Percentiles rank a stretch among this genome's conserved stretches.
Conservation (phyloP, 1,139 yeast species). For the Suhomyces ambrosiae region DNA sequence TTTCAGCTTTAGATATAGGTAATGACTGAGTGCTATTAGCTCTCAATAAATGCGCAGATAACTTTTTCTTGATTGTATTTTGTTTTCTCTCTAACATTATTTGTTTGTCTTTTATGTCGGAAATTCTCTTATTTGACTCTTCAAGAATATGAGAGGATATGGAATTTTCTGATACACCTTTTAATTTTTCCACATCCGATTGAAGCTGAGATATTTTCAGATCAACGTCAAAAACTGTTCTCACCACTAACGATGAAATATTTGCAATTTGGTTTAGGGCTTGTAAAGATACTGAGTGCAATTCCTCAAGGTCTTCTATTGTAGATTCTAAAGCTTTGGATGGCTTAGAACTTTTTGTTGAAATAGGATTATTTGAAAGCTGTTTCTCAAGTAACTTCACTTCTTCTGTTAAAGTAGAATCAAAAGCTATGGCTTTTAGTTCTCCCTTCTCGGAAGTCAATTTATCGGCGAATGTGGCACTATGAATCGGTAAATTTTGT, state of each 20-base stretch:
- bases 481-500: too few relatives aligned
- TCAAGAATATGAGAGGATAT: neutral
- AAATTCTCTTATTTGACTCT: conserved; percentile 19
- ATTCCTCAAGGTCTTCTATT: conserved; percentile 7
- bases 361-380: conserved; percentile 2
- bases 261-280: conserved; percentile 21
- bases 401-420: neutral
- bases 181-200: conserved; percentile 25
- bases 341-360: too few relatives aligned
- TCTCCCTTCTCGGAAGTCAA: too few relatives aligned
- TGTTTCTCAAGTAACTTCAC: conserved; percentile 1
- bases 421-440: neutral
- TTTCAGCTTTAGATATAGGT: conserved; percentile 41
- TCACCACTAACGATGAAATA: conserved; percentile 25
- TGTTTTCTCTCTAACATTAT: conserved; percentile 24
- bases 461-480: too few relatives aligned
- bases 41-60: conserved; percentile 27
- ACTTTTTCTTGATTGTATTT: conserved; percentile 23
- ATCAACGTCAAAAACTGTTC: conserved; percentile 25
- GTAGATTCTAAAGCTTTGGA: neutral
- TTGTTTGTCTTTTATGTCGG: conserved; percentile 24
- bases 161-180: conserved; percentile 12
- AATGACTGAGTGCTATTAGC: conserved; percentile 23
- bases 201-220: conserved; percentile 27
- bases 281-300: conserved; percentile 20